Evolutionary conservation across 805 yeast genomes (phyloP).

Genomic region (Yarrowia sp.): DNA sequence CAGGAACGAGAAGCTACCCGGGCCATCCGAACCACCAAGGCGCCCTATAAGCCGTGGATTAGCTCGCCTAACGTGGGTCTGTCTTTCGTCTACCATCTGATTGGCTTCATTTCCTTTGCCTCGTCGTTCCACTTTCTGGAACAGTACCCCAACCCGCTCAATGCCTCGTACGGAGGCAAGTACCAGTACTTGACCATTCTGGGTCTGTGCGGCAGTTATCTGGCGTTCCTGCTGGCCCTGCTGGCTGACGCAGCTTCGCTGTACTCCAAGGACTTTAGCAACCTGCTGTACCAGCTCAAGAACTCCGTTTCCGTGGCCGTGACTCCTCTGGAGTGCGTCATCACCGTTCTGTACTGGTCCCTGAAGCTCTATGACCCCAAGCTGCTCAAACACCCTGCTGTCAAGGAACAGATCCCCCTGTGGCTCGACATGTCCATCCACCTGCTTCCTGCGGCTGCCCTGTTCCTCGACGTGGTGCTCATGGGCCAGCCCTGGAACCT

Average conservation of each 20-base stretch:
- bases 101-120: constrained; percentile 26
- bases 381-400: constrained; percentile 44
- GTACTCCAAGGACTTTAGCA: constrained; percentile 8
- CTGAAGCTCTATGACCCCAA: constrained; percentile 45
- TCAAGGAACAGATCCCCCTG: constrained; percentile 43
- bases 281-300: constrained; percentile 42
- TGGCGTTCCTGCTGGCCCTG: constrained; percentile 47
- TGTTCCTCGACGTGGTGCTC: constrained; percentile 45
- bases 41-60: constrained; percentile 38
- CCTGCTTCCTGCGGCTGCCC: constrained; percentile 47
- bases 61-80: constrained; percentile 30
- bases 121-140: constrained; percentile 34
- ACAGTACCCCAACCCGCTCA: constrained; percentile 36
- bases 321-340: constrained; percentile 49
- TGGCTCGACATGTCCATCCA: constrained; percentile 48
- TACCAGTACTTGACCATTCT: constrained; percentile 49
- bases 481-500: constrained; percentile 45
- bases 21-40: constrained; percentile 34
- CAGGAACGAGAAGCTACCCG: constrained; percentile 27
- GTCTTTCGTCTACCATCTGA: constrained; percentile 14
- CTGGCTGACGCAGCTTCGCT: constrained; percentile 39
- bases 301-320: constrained; percentile 44
- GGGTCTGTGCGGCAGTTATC: constrained; percentile 45
- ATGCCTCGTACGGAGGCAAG: constrained; percentile 50
- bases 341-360: constrained; percentile 50